Conservation (phyloP, 2,329 filamentous ascomycete genomes). For the Fusarium nematophilum region DNA sequence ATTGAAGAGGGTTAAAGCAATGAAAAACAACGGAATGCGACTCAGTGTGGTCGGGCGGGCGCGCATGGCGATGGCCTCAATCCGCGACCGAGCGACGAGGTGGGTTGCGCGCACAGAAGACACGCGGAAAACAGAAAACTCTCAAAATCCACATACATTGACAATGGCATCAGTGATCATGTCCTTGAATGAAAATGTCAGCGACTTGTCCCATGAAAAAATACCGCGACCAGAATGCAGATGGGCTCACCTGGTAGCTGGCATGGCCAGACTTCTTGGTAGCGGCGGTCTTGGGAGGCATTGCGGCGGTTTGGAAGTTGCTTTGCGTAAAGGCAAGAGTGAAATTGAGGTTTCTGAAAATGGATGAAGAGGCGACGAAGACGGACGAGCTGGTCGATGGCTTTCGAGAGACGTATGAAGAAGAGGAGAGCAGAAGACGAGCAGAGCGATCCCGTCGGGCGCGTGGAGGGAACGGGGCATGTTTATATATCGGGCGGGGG, state of each 20-base stretch:
- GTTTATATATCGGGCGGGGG: slow-evolving; percentile 72
- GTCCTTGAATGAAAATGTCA: slow-evolving; percentile 55
- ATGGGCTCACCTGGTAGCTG: slow-evolving; percentile 67
- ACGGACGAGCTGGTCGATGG: slow-evolving; percentile 17
- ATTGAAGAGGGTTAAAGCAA: slow-evolving; percentile 46
- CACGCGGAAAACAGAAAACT: slow-evolving; percentile 50
- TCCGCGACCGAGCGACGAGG: slow-evolving; percentile 30
- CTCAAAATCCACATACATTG: slow-evolving; percentile 60
- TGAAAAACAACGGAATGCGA: slow-evolving; percentile 18
- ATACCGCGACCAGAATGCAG: slow-evolving; percentile 7
- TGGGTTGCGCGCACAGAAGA: slow-evolving; percentile 42
- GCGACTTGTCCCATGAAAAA: slow-evolving; percentile 1
- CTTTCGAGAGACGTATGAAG: slow-evolving; percentile 40
- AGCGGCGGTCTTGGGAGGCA: slow-evolving; percentile 70
- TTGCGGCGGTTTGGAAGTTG: slow-evolving; percentile 52
- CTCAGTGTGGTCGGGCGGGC: slow-evolving; percentile 14
- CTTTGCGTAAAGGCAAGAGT: slow-evolving; percentile 31
- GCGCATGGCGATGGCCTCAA: slow-evolving; percentile 39
- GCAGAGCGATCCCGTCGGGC: slow-evolving; percentile 57
- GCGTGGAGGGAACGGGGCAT: slow-evolving; percentile 63
- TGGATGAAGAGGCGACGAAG: slow-evolving; percentile 42
- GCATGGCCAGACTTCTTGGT: slow-evolving; percentile 65
- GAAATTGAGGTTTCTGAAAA: slow-evolving; percentile 24
- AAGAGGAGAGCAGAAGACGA: slow-evolving; percentile 50
- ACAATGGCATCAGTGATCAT: slow-evolving; percentile 73